phyloP scores from a whole-genome alignment of 257 asterid genomes.

The Craterostigma plantagineum region DNA sequence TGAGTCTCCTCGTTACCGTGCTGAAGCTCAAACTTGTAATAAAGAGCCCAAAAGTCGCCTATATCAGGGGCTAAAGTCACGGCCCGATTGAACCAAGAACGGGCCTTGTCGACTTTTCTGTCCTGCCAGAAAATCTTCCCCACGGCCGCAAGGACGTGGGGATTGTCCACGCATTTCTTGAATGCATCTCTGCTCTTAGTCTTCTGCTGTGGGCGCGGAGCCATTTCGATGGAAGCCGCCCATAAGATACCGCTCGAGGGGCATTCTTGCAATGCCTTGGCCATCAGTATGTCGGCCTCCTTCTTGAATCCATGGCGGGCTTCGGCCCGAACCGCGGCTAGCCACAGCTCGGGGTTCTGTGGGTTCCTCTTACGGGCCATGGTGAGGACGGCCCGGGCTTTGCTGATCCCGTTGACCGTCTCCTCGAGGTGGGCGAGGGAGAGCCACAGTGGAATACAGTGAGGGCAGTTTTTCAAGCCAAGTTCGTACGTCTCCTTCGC shows the following conservation, averaged over 20 bases:
- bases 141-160: conserved; percentile 55
- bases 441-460: conserved; percentile 63
- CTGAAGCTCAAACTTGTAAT: conserved; percentile 62
- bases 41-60: conserved; percentile 87
- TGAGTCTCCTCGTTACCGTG: conserved; percentile 55
- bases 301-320: conserved; percentile 58
- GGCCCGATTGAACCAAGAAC: conserved; percentile 55
- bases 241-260: conserved; percentile 67
- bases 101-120: conserved; percentile 68
- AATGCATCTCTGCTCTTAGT: conserved; percentile 52
- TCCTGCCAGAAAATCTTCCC: conserved; percentile 84
- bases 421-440: conserved; percentile 75
- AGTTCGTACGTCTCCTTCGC: conserved; percentile 55
- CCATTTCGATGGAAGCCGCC: conserved; percentile 71
- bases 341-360: conserved; percentile 69
- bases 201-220: conserved; percentile 64
- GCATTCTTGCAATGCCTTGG: conserved; percentile 87
- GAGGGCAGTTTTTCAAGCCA: conserved; percentile 56
- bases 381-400: conserved; percentile 71
- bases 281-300: conserved; percentile 72
- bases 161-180: conserved; percentile 54
- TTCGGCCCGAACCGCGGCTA: conserved; percentile 78
- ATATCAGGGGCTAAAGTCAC: conserved; percentile 70
- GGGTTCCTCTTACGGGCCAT: conserved; percentile 79
- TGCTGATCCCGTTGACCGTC: conserved; percentile 48